These are phyloP conservation scores for Solanum peruvianum DNA, from an alignment of 257 asterid genomes.

Conservation along the genomic window DNA sequence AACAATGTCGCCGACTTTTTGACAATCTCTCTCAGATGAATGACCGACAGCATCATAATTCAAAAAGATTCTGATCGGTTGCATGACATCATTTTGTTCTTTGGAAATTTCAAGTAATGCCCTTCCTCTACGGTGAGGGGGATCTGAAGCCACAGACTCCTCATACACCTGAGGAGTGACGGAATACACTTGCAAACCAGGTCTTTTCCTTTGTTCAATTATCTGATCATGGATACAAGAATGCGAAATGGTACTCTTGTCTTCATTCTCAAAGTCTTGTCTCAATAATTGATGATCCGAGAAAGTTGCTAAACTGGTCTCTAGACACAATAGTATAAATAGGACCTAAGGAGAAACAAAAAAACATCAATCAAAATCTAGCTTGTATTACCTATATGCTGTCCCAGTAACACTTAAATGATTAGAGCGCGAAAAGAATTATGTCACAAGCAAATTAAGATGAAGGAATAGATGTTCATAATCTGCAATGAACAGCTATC, in stretches of 20 bases:
- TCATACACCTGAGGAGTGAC: slow-evolving; percentile 72
- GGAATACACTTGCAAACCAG: slow-evolving; percentile 77
- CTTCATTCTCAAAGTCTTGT: slow-evolving; percentile 28
- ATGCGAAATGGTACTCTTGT: slow-evolving; percentile 38
- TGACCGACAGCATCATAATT: slow-evolving; percentile 99
- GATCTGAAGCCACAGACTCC: slow-evolving; percentile 25
- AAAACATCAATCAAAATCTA: neutral
- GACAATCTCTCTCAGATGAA: slow-evolving; percentile 90
- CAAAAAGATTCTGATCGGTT: slow-evolving; percentile 80
- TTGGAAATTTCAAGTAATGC: slow-evolving; percentile 43
- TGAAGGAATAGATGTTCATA: neutral
- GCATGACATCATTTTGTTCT: slow-evolving; percentile 39
- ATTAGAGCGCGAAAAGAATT: neutral
- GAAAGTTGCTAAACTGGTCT: slow-evolving; percentile 36
- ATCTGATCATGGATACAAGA: slow-evolving; percentile 94
- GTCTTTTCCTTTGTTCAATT: slow-evolving; percentile 70
- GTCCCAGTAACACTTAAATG: neutral
- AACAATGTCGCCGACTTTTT: slow-evolving; percentile 65
- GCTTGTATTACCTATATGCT: neutral
- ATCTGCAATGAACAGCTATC: neutral
- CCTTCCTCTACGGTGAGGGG: slow-evolving; percentile 47
- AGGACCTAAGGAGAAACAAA: slow-evolving; percentile 39
- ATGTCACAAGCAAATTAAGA: neutral
- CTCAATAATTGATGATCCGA: slow-evolving; percentile 27
- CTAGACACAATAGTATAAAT: slow-evolving; percentile 41